These are phyloP conservation scores for Penstemon newberryi DNA, from an alignment of 257 asterid genomes.

Conservation along the genomic window DNA sequence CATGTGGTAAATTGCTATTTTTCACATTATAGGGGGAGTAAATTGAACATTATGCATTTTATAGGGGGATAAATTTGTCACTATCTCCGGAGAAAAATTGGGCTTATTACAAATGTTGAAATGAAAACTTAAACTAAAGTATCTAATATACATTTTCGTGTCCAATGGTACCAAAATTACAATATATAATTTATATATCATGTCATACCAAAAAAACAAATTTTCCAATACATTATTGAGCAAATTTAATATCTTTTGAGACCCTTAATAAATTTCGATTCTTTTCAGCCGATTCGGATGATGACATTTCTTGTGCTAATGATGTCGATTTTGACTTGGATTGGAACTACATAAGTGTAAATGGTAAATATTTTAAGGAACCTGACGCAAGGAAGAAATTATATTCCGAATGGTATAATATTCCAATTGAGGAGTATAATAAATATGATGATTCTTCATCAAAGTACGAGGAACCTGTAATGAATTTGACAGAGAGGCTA, in stretches of 20 bases:
- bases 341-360: slow-evolving; percentile 55
- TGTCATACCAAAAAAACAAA: no score
- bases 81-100: no score
- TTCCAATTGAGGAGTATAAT: slow-evolving; percentile 49
- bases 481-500: slow-evolving; percentile 49
- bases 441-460: slow-evolving; percentile 35
- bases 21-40: no score
- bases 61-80: no score
- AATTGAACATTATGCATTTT: no score
- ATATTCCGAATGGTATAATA: slow-evolving; percentile 33
- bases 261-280: neutral
- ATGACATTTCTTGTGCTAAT: slow-evolving; percentile 14
- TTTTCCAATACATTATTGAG: slow-evolving; percentile 12
- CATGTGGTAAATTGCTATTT: no score
- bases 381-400: slow-evolving; percentile 31
- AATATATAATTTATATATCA: no score
- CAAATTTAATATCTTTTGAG: neutral
- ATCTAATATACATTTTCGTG: no score
- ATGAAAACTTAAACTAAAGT: no score
- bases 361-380: slow-evolving; percentile 49
- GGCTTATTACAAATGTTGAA: no score
- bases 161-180: no score
- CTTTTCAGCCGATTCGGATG: slow-evolving; percentile 49
- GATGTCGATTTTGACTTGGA: neutral
- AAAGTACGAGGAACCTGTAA: slow-evolving; percentile 32